Conservation (phyloP, 768 basidiomycete species). For the Suillus occidentalis region DNA sequence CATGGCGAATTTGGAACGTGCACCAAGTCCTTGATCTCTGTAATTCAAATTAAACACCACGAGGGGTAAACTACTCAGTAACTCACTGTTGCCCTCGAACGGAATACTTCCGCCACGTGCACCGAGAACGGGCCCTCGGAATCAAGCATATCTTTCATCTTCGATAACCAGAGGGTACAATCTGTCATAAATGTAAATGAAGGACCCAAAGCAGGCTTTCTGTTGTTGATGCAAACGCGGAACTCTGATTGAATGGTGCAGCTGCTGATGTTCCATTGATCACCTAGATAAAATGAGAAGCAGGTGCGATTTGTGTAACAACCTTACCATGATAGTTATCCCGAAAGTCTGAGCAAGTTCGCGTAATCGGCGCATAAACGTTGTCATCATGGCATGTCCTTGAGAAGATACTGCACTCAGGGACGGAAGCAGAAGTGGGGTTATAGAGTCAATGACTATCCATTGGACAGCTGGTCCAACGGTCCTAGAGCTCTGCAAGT, state of each 20-base stretch:
- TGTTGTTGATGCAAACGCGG: slow-evolving; percentile 36
- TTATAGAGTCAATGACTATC: slow-evolving; percentile 66
- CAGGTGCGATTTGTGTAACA: neutral
- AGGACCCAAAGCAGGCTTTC: slow-evolving; percentile 75
- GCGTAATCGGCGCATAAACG: slow-evolving; percentile 67
- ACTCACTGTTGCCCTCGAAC: slow-evolving; percentile 44
- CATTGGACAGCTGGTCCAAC: slow-evolving; percentile 34
- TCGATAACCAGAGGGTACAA: slow-evolving; percentile 69
- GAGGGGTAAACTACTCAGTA: slow-evolving; percentile 16
- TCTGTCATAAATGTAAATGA: slow-evolving; percentile 75
- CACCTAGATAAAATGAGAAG: slow-evolving; percentile 40
- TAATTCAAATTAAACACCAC: slow-evolving; percentile 1
- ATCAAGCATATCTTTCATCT: slow-evolving; percentile 13
- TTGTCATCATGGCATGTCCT: slow-evolving; percentile 74
- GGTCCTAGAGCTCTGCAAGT: slow-evolving; percentile 12
- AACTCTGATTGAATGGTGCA: slow-evolving; percentile 31
- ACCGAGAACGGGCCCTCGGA: slow-evolving; percentile 20
- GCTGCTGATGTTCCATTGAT: slow-evolving; percentile 54
- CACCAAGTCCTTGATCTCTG: slow-evolving; percentile 43
- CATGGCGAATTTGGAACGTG: slow-evolving; percentile 38
- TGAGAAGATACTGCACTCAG: slow-evolving; percentile 68
- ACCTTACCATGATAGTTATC: slow-evolving; percentile 55
- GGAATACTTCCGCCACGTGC: slow-evolving; percentile 42
- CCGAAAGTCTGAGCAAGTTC: slow-evolving; percentile 43
- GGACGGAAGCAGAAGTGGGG: slow-evolving; percentile 60